These are phyloP conservation scores for Syncephalastrum contaminatum DNA, from an alignment of 371 early-diverging fungal genomes.

Conservation along the genomic window DNA sequence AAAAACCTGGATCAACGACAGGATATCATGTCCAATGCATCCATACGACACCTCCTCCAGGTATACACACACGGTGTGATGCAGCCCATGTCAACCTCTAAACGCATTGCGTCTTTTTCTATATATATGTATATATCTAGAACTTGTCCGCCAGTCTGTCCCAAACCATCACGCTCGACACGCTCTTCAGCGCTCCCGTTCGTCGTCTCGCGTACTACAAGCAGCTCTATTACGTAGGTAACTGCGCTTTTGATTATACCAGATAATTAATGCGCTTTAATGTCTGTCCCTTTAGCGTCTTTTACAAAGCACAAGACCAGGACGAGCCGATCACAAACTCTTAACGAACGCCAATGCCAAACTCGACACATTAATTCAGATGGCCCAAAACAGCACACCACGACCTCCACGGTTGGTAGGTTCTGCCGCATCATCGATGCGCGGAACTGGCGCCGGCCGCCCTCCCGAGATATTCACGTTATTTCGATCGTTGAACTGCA, in stretches of 20 bases:
- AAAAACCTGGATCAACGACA: constrained; percentile 33
- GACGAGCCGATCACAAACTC: constrained; percentile 37
- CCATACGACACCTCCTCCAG: constrained; percentile 25
- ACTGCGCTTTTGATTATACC: neutral
- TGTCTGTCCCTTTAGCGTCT: constrained; percentile 22
- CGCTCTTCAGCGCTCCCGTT: constrained; percentile 45
- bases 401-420: constrained; percentile 3
- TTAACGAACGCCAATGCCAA: constrained; percentile 34
- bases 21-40: constrained; percentile 33
- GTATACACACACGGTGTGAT: constrained; percentile 11
- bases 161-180: constrained; percentile 36
- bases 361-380: constrained; percentile 34
- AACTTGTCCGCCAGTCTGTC: constrained; percentile 25
- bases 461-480: neutral
- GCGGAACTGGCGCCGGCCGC: neutral
- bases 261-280: neutral
- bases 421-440: constrained; percentile 4
- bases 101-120: neutral
- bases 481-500: constrained; percentile 24
- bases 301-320: constrained; percentile 38
- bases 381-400: constrained; percentile 21
- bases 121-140: no score
- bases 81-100: neutral
- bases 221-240: constrained; percentile 42
- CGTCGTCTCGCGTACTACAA: constrained; percentile 51